Evolutionary conservation across 192 early-diverging fungal genomes (phyloP).

Genomic region (Gonapodya prolifera): DNA sequence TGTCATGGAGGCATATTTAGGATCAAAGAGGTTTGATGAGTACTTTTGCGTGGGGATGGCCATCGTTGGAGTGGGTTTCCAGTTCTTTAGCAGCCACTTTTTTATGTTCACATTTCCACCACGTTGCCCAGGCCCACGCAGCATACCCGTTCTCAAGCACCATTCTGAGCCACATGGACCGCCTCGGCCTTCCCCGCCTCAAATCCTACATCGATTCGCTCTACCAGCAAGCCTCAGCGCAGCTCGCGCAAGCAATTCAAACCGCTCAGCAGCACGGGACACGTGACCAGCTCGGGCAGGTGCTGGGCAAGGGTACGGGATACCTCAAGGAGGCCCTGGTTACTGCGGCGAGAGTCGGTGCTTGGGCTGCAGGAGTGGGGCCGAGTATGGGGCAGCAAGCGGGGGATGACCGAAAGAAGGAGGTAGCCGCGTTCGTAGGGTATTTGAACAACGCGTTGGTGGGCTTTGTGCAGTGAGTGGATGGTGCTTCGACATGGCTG

Average conservation of each 20-base stretch:
- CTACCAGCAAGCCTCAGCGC: not conserved
- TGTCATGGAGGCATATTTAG: not conserved
- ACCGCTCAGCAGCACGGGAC: not conserved
- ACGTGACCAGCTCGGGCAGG: not conserved
- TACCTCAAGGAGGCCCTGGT: not conserved
- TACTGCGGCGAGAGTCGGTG: not conserved
- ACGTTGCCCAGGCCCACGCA: not conserved
- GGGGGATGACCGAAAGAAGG: not conserved
- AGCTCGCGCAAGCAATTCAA: not conserved
- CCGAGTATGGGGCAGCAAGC: not conserved
- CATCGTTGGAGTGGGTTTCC: not conserved
- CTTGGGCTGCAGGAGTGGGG: not conserved
- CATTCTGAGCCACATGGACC: not conserved
- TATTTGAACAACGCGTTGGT: not conserved
- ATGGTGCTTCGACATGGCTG: too few species aligned
- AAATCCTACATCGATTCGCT: not conserved
- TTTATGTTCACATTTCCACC: too few species aligned
- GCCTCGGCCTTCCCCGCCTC: not conserved
- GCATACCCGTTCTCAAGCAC: not conserved
- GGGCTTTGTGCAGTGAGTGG: not conserved
- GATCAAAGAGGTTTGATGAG: not conserved
- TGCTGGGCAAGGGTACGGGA: not conserved
- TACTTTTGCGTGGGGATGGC: not conserved
- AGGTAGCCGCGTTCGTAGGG: not conserved
- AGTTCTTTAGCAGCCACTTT: too few species aligned